Evolutionary conservation across 768 basidiomycete species (phyloP), one percentile per base, ranked within the genome.

Genomic region (Suillus luteus): DNA sequence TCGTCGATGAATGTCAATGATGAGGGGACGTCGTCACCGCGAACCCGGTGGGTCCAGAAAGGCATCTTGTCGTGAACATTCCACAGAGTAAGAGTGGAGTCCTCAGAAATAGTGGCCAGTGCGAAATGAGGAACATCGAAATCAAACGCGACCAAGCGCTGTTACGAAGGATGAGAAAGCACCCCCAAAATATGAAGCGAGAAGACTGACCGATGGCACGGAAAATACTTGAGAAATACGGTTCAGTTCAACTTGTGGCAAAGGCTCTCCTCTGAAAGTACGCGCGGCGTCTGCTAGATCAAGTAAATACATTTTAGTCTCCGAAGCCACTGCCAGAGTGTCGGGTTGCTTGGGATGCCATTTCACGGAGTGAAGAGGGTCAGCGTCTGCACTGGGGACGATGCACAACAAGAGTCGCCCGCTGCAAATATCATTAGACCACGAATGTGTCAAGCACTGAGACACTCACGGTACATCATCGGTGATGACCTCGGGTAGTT

Each of bases 311-410:
- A 94, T 82, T 68, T 85, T 87, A 62, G 82, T 85, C 67, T 89
- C 88, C 0, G 91, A 91, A 22, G 92, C 92, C n/a, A 94, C 88
- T 4, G 92, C 93, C 51, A 94, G 80, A 11, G 85, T 88, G 71
- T 92, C 89, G 3, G 85, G 82, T 62, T 93, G 87, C 73, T 90
- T 91, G 14, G 92, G 90, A 68, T 95, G 91, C 93, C 93, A 94
- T 73, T 93, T 93, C 63, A 94, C 92, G 14, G 90, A 85, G 66
- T 90, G 90, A 37, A 94, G 81, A 31, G 86, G 85, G 55, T 90
- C 86, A 19, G 75, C 71, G 60, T 83, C 82, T 37, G 79, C 79
- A 48, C 73, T 77, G 10, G 88, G 80, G 11, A 92, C 90, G 31
- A 92, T 83, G 67, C 90, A 93, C 15, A 92, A 80, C 64, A 91